Conservation (phyloP, 768 basidiomycete species). For the Amanita pseudoporphyria region DNA sequence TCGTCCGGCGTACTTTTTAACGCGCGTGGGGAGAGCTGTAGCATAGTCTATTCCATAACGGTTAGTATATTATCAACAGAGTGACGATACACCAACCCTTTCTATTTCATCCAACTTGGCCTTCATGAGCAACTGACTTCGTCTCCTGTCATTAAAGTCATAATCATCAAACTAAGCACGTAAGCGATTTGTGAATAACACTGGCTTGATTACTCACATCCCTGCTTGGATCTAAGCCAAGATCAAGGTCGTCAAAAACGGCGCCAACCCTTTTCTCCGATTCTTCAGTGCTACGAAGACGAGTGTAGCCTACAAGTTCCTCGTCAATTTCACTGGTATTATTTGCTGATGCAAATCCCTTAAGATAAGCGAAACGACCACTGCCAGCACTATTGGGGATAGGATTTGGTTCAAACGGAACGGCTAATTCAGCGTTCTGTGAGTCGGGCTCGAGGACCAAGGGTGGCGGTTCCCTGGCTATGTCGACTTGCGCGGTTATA, state of each 20-base stretch:
- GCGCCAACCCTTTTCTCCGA: conserved; percentile 39
- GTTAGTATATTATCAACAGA: not conserved
- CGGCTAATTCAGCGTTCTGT: conserved; percentile 11
- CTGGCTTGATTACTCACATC: conserved; percentile 25
- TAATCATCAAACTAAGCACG: conserved; percentile 48
- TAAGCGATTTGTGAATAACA: conserved; percentile 4
- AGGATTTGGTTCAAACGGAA: conserved; percentile 28
- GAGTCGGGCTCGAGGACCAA: conserved; percentile 35
- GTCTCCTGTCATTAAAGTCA: conserved; percentile 65
- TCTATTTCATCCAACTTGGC: conserved; percentile 77
- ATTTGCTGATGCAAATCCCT: conserved; percentile 10
- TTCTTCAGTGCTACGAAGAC: conserved; percentile 26
- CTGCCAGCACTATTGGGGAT: conserved; percentile 26
- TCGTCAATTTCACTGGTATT: conserved; percentile 20
- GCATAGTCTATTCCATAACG: conserved; percentile 37
- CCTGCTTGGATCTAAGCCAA: conserved; percentile 36
- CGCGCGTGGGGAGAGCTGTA: conserved; percentile 54
- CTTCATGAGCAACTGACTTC: conserved; percentile 67
- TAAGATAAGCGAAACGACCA: conserved; percentile 37
- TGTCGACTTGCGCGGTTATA: conserved; percentile 17
- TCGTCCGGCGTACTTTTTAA: conserved; percentile 31
- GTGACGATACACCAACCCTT: conserved; percentile 28
- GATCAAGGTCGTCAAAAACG: conserved; percentile 42
- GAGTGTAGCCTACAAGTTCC: conserved; percentile 26
- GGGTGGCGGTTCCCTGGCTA: conserved; percentile 43